Base-by-base conservation (phyloP, 805 yeast genomes). In the Saccharomycopsis amapae region DNA sequence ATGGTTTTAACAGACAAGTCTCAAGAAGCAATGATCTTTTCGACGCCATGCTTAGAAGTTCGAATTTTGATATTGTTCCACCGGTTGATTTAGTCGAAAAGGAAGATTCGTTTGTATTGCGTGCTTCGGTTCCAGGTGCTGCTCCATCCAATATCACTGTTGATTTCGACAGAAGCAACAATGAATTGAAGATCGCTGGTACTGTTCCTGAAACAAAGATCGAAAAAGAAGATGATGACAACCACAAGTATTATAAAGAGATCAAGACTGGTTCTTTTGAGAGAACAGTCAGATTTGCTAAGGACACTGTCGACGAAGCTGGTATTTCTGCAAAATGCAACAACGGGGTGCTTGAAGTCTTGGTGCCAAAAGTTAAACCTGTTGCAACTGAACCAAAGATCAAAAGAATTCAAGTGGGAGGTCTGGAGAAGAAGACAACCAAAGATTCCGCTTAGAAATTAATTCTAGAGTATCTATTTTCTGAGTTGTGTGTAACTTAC, bases 121-220 rank as follows among this genome's bases (percentile, higher is more conserved):
- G 57, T 18, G 59, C 64, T 5, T 60, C 69, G 2, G 51, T 65
- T 40, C 64, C 69, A 12, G 69, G 70, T 20, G 67, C 66, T 20
- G 15, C 48, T 6, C 40, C 59, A 7, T 57, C 56, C 45, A 62
- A 63, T 15, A 51, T 61, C 50, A 54, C 57, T 4, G 58, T 63
- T 45, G 67, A 63, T 49, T 66, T 56, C 53, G 60, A 66, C 56
- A 59, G 62, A 49, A 59, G 61, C 37, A 56, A 61, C 15, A 62
- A 62, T 41, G 62, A 61, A 48, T 52, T 66, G 46, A 51, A 55
- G 10, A 50, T 66, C 44, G 56, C 64, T 46, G 71, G 70, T 35
- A 44, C 33, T 3, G 37, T 42, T 31, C 37, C 28, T 39, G 38
- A 46, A 37, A 9, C 15, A 6, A 15, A 17, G 17, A 34, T 32